Evolutionary conservation across 345 rosid species (phyloP).

Genomic region (Moricandia moricandioides): DNA sequence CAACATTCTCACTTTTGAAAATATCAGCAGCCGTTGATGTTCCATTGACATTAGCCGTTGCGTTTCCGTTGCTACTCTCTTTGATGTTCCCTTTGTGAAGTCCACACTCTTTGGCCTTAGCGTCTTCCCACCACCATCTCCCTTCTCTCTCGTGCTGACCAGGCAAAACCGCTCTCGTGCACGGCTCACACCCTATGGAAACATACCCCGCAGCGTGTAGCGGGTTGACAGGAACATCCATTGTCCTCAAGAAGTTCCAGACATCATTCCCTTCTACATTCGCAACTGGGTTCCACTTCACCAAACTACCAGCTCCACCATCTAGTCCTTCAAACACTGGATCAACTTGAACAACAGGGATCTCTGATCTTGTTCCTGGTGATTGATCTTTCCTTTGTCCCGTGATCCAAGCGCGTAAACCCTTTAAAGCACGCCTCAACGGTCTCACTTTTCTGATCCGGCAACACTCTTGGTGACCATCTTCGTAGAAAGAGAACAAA

Average conservation of each 20-base stretch:
- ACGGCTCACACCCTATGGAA: slow-evolving; percentile 97
- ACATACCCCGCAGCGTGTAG: slow-evolving; percentile 76
- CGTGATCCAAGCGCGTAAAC: slow-evolving; percentile 94
- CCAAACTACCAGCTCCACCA: slow-evolving; percentile 81
- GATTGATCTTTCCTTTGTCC: slow-evolving; percentile 97
- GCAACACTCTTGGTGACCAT: neutral
- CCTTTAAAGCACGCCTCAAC: slow-evolving; percentile 80
- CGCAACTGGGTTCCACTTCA: slow-evolving; percentile 96
- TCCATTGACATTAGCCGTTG: slow-evolving; percentile 35
- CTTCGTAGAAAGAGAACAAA: neutral
- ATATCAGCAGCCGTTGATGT: slow-evolving; percentile 43
- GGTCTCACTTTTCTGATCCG: slow-evolving; percentile 94
- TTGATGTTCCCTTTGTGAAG: slow-evolving; percentile 90
- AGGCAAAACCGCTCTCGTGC: slow-evolving; percentile 88
- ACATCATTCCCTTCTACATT: slow-evolving; percentile 66
- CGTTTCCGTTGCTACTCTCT: slow-evolving; percentile 49
- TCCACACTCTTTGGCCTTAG: slow-evolving; percentile 95
- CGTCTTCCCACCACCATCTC: slow-evolving; percentile 99
- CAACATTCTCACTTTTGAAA: slow-evolving; percentile 64
- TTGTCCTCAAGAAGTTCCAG: slow-evolving; percentile 82
- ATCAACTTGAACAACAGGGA: slow-evolving; percentile 89
- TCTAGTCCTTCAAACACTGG: slow-evolving; percentile 90
- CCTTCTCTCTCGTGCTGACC: slow-evolving; percentile 99
- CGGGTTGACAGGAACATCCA: slow-evolving; percentile 81
- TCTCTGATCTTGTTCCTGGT: slow-evolving; percentile 74